Base-by-base conservation (phyloP, 768 basidiomycete genomes). In the Agaricus subrufescens region DNA sequence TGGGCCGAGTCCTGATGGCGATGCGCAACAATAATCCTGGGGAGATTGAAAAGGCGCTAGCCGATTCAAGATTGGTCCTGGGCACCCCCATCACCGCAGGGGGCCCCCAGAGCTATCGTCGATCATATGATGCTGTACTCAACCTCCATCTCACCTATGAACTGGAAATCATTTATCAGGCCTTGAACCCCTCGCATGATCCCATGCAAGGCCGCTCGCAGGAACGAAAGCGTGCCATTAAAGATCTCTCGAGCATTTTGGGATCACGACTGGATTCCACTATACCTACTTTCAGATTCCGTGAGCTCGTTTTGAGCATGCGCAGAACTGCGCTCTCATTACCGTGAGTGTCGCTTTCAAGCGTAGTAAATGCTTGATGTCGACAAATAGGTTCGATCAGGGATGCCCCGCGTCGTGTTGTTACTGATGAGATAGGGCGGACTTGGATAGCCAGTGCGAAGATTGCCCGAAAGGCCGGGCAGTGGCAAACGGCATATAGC, bases 401-500 rank as follows among this genome's bases (percentile, higher is more conserved):
- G 19, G 66, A 71, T 29, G 67, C 67, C 40, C 67, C 73, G 27
- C 71, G 72, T 46, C 63, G 71, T 12, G 70, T 69, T 40, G 69
- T 82, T n/a, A 75, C 67, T 34, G 71, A 71, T 12, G 86, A 89
- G 61, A 85, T 95, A 38, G 89, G 93, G 3, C 79, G 81, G 46
- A 86, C 92, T 1, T 99, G 97, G 97, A 79, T 98, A 11, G 77
- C 83, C 27, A 98, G 89, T 58, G 89, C 95, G n/a, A 98, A 95
- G 67, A 94, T 94, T 54, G 97, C 97, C 34, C 78, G 97, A 34
- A 99, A 98, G 67, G 91, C 94, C 3, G 89, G 92, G 0, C 94
- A 98, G 67, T 87, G 84, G 77, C 96, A 98, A 72, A 98, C 96
- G 0, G 94, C 97, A 2, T 99, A 98, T 67, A 97, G 91, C 64